phyloP scores from a whole-genome alignment of 441 rosid species.

The Geranium incanum region DNA sequence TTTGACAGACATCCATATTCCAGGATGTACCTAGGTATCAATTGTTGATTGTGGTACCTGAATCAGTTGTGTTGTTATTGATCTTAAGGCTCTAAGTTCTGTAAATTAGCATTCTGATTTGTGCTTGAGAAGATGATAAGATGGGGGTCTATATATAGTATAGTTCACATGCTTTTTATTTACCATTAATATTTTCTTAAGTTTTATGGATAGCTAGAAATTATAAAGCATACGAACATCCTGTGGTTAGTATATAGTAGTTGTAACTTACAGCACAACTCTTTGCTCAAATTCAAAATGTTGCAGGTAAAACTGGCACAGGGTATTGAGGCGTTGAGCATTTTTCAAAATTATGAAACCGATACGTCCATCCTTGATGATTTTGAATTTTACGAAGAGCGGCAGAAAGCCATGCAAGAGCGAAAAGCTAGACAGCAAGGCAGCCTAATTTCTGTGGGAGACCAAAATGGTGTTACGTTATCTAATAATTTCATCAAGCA shows the following conservation, averaged over 20 bases:
- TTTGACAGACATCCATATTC: background rate
- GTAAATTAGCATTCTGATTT: too few relatives aligned
- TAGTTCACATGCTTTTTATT: too few relatives aligned
- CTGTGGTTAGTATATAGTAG: background rate
- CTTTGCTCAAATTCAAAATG: background rate
- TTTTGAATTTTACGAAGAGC: constrained; percentile 70
- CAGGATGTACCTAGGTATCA: too few relatives aligned
- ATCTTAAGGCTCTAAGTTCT: too few relatives aligned
- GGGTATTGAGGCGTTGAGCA: constrained; percentile 64
- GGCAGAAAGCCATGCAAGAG: constrained; percentile 73
- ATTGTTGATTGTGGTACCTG: too few relatives aligned
- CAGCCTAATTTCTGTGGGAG: constrained; percentile 36
- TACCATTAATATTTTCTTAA: background rate
- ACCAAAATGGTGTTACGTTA: constrained; percentile 31
- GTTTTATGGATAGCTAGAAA: background rate
- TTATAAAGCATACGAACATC: background rate
- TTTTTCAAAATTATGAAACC: constrained; percentile 64
- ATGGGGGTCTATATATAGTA: too few relatives aligned
- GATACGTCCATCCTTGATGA: constrained; percentile 81
- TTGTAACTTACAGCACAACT: constrained; percentile 2
- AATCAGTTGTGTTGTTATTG: too few relatives aligned
- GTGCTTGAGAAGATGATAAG: too few relatives aligned
- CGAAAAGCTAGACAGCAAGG: constrained; percentile 67
- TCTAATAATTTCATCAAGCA: constrained; percentile 44
- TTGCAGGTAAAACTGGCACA: constrained; percentile 64